phyloP scores from a whole-genome alignment of 305 asterid species.

The Plantago lanceolata region DNA sequence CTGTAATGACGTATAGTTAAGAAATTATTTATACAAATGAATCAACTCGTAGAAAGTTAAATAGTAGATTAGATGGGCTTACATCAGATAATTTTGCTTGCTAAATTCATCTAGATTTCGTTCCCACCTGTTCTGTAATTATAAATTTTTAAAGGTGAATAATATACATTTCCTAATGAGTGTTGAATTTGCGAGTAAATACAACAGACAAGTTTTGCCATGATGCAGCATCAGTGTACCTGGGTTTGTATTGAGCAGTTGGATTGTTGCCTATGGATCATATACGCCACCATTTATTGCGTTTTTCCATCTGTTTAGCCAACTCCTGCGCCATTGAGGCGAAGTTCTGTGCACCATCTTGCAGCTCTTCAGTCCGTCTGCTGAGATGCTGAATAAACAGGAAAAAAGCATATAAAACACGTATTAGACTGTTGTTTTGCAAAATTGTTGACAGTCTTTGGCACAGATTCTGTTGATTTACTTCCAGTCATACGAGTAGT shows the following conservation, averaged over 20 bases:
- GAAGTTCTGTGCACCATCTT: constrained; percentile 66
- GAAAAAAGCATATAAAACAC: not conserved
- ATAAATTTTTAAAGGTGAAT: too few species aligned
- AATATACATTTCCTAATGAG: too few species aligned
- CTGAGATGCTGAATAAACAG: constrained; percentile 53
- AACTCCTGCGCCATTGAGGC: constrained; percentile 67
- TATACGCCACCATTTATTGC: constrained; percentile 73
- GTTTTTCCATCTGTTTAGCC: constrained; percentile 74
- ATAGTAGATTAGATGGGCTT: too few species aligned
- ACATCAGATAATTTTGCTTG: too few species aligned
- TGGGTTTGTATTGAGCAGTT: constrained; percentile 4
- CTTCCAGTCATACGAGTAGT: not conserved
- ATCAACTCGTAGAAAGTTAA: too few species aligned
- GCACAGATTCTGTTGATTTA: not conserved
- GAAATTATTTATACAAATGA: too few species aligned
- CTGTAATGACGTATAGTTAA: too few species aligned
- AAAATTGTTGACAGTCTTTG: not conserved
- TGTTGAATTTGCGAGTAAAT: too few species aligned
- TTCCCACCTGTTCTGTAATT: too few species aligned
- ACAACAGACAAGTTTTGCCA: too few species aligned
- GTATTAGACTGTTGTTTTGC: not conserved
- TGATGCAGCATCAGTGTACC: constrained; percentile 1
- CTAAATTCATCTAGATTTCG: too few species aligned
- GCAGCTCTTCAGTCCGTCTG: constrained; percentile 64
- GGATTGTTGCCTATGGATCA: constrained; percentile 23